Percentiles rank a stretch among this genome's conserved stretches.
Evolutionary conservation across 2,329 filamentous ascomycete genomes (phyloP).

Genomic region (Penicillium polonicum): DNA sequence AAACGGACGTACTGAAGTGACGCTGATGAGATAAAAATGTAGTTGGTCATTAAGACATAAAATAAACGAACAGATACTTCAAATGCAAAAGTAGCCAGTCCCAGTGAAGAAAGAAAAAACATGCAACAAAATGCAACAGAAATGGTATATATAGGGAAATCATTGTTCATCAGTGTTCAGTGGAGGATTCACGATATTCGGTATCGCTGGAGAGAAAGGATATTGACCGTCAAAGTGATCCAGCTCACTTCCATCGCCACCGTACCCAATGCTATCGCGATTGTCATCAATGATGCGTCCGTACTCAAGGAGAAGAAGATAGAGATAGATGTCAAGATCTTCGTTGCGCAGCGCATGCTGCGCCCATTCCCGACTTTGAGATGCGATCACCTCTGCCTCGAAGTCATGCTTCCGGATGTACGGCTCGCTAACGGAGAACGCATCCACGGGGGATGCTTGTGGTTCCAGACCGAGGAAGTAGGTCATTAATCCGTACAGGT

Average conservation of each 20-base stretch:
- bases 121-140: background rate
- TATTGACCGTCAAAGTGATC: slow-evolving; percentile 15
- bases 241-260: slow-evolving; percentile 31
- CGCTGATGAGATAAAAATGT: background rate
- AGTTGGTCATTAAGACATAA: background rate
- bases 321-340: slow-evolving; percentile 62
- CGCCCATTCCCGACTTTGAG: slow-evolving; percentile 39
- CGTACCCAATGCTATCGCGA: slow-evolving; percentile 59
- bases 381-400: slow-evolving; percentile 36
- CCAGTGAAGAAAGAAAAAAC: background rate
- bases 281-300: slow-evolving; percentile 64
- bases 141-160: background rate
- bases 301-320: slow-evolving; percentile 52
- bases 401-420: slow-evolving; percentile 34
- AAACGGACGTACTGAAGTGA: background rate
- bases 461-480: slow-evolving; percentile 49
- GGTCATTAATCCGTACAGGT: slow-evolving; percentile 51
- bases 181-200: slow-evolving; percentile 1
- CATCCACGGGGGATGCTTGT: slow-evolving; percentile 3
- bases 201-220: slow-evolving; percentile 14
- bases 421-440: slow-evolving; percentile 10
- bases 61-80: background rate
- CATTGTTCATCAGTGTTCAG: background rate
- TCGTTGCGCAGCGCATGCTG: slow-evolving; percentile 38
- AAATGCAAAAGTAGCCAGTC: background rate